These are phyloP conservation scores for Petunia secreta DNA, from an alignment of 257 asterid genomes.

Conservation along the genomic window DNA sequence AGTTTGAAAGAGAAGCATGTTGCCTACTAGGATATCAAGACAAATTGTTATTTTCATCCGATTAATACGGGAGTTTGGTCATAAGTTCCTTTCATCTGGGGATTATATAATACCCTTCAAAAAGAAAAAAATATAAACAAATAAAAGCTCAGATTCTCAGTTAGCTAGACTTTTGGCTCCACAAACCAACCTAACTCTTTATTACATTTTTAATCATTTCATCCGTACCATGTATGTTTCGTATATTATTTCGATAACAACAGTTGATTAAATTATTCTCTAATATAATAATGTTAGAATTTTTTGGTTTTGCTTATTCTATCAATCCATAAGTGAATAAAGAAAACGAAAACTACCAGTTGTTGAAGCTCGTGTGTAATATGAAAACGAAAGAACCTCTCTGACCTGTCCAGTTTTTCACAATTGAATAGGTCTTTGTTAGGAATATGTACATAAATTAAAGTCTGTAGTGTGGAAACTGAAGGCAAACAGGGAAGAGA, in stretches of 20 bases:
- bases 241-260: slow-evolving; percentile 23
- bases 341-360: background rate
- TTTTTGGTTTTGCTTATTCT: slow-evolving; percentile 33
- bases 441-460: background rate
- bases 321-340: slow-evolving; percentile 21
- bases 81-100: slow-evolving; percentile 51
- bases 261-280: slow-evolving; percentile 3
- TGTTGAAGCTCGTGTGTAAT: slow-evolving; percentile 40
- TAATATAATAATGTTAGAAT: slow-evolving; percentile 25
- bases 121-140: background rate
- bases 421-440: background rate
- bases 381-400: slow-evolving; percentile 15
- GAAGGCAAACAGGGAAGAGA: background rate
- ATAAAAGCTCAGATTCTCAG: slow-evolving; percentile 33
- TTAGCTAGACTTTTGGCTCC: slow-evolving; percentile 40
- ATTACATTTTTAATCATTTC: slow-evolving; percentile 32
- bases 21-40: background rate
- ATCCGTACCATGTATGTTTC: slow-evolving; percentile 24
- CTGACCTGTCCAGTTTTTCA: slow-evolving; percentile 10
- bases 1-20: background rate
- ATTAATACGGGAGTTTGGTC: slow-evolving; percentile 52
- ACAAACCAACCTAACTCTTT: slow-evolving; percentile 46
- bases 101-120: slow-evolving; percentile 18
- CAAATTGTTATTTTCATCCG: slow-evolving; percentile 3
- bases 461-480: background rate